Percentiles rank a stretch among this genome's conserved stretches.
Evolutionary conservation across 805 yeast species (phyloP).

Genomic region (Maudiozyma pseudohumilis): DNA sequence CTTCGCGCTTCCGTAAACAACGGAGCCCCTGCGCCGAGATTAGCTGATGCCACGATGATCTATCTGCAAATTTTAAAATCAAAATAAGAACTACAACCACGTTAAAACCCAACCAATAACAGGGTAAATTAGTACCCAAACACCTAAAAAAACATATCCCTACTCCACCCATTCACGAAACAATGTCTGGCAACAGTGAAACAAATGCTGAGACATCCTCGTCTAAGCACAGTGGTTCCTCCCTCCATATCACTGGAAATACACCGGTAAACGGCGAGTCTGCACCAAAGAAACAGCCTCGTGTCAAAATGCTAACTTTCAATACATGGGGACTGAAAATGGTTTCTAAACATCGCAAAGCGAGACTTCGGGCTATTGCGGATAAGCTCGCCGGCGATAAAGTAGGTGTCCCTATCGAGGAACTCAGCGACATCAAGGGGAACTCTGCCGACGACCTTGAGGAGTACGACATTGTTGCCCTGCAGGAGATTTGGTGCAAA

Average conservation of each 20-base stretch:
- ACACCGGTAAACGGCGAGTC: neutral
- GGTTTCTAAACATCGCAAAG: slow-evolving; percentile 60
- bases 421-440: slow-evolving; percentile 4
- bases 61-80: too few species aligned
- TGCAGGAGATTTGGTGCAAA: slow-evolving; percentile 92
- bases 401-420: slow-evolving; percentile 12
- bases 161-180: too few species aligned
- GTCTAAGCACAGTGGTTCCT: too few species aligned
- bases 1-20: too few species aligned
- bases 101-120: too few species aligned
- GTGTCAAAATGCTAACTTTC: slow-evolving; percentile 49
- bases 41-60: too few species aligned
- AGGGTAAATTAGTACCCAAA: too few species aligned
- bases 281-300: slow-evolving; percentile 1
- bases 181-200: too few species aligned
- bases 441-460: slow-evolving; percentile 11
- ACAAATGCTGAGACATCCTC: too few species aligned
- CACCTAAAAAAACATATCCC: too few species aligned
- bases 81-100: too few species aligned
- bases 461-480: slow-evolving; percentile 72
- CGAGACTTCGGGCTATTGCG: slow-evolving; percentile 67
- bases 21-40: too few species aligned
- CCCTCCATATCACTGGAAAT: neutral
- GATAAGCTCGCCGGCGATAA: slow-evolving; percentile 38
- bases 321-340: slow-evolving; percentile 87